Percentiles rank a stretch among this genome's conserved stretches.
Conservation (phyloP, 108 stramenopile species). For the Pseudonitzschia delicatissima region DNA sequence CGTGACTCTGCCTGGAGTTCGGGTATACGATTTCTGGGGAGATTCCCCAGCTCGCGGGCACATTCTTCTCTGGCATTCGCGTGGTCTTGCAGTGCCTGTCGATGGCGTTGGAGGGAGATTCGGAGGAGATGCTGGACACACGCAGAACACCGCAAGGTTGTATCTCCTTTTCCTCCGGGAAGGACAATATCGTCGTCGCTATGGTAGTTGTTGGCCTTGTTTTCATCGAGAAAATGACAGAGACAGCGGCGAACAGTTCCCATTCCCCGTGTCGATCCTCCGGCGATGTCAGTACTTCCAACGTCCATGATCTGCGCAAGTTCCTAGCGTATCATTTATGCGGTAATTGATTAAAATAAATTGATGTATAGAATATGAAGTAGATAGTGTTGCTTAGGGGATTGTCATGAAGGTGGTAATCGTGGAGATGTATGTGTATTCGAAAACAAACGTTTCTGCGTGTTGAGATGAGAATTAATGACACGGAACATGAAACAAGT, state of each 20-base stretch:
- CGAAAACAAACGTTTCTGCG: no score
- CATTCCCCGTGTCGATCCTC: background rate
- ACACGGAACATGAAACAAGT: no score
- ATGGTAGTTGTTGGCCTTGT: background rate
- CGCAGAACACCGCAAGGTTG: constrained; percentile 17
- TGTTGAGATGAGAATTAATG: no score
- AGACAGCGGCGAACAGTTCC: constrained; percentile 8
- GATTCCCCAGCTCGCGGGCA: constrained; percentile 12
- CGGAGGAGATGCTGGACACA: constrained; percentile 31
- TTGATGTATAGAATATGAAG: no score
- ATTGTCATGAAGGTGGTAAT: no score
- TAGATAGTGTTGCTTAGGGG: no score
- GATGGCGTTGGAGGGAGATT: constrained; percentile 23
- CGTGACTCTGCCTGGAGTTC: constrained; percentile 31
- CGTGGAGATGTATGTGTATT: no score
- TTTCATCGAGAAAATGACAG: constrained; percentile 15
- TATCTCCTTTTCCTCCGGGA: background rate
- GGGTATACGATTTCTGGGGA: constrained; percentile 1
- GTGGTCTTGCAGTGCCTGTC: constrained; percentile 24
- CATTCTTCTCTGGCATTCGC: constrained; percentile 30
- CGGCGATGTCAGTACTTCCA: background rate
- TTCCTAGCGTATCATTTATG: no score
- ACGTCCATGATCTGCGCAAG: background rate
- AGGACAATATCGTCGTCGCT: constrained; percentile 1
- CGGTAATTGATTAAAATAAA: no score